Evolutionary conservation across 2,329 filamentous ascomycete genomes (phyloP).

Genomic region (Pseudocercospora musae): DNA sequence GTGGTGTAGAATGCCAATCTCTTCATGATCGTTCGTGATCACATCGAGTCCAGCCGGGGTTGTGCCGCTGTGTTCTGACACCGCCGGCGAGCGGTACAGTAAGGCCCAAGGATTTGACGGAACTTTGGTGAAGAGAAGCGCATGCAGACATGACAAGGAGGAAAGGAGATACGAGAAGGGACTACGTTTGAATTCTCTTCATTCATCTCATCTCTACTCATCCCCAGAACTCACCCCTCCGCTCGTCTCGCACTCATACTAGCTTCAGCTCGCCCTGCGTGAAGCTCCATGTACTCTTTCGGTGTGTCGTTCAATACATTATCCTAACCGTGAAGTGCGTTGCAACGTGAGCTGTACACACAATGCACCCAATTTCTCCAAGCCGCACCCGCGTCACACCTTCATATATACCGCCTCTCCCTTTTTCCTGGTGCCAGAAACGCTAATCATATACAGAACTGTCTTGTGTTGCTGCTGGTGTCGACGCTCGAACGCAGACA

Average conservation of each 20-base stretch:
- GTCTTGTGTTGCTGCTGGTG: not conserved
- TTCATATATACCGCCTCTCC: not conserved
- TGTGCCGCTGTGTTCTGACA: too few species aligned
- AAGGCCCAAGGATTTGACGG: too few species aligned
- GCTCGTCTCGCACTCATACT: not conserved
- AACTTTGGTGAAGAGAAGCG: too few species aligned
- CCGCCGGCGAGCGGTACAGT: too few species aligned
- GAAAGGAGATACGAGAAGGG: not conserved
- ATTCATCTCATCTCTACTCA: not conserved
- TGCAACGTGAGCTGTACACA: constrained; percentile 4
- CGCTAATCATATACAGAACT: not conserved
- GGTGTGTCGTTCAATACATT: constrained; percentile 5
- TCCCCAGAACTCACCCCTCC: not conserved
- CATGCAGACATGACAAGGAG: too few species aligned
- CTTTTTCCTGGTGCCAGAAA: not conserved
- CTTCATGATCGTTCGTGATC: too few species aligned
- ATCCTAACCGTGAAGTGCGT: constrained; percentile 3
- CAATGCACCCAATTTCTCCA: not conserved
- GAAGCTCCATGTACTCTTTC: constrained; percentile 1
- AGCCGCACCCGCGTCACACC: not conserved
- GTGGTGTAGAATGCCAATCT: too few species aligned
- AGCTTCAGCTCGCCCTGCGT: constrained; percentile 3
- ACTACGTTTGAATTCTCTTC: not conserved
- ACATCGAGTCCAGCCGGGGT: too few species aligned
- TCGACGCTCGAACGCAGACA: not conserved